Conservation (phyloP, 345 rosid genomes). For the Brassica rapa region DNA sequence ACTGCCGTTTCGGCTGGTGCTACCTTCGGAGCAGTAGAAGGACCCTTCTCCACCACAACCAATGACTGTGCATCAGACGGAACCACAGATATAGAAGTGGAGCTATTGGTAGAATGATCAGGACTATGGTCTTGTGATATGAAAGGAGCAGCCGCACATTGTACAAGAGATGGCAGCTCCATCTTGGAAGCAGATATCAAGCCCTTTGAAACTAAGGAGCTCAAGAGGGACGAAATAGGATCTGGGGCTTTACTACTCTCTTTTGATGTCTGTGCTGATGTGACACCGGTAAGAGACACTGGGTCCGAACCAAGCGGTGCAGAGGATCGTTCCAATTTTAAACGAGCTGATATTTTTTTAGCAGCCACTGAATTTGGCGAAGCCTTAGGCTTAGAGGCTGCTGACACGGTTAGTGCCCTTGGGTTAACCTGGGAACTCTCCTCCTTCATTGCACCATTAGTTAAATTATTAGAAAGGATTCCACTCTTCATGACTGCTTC, state of each 20-base stretch:
- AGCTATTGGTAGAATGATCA: conserved; percentile 41
- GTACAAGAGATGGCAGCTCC: conserved; percentile 43
- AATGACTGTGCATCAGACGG: conserved; percentile 40
- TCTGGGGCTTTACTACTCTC: conserved; percentile 50
- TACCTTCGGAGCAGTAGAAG: conserved; percentile 43
- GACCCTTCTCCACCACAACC: conserved; percentile 43
- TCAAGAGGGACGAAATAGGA: conserved; percentile 79
- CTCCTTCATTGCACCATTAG: conserved; percentile 40
- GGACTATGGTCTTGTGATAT: conserved; percentile 45
- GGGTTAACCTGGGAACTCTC: conserved; percentile 42
- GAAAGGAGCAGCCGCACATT: conserved; percentile 40
- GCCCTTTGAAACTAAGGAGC: conserved; percentile 92
- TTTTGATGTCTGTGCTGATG: conserved; percentile 45
- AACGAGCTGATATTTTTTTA: conserved; percentile 39
- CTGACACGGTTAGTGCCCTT: conserved; percentile 33
- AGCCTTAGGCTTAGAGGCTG: conserved; percentile 45
- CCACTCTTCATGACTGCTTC: conserved; percentile 81
- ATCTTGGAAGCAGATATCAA: conserved; percentile 77
- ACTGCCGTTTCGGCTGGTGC: conserved; percentile 33
- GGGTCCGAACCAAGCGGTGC: conserved; percentile 47
- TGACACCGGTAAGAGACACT: conserved; percentile 40
- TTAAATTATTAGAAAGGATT: conserved; percentile 50
- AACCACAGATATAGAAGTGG: conserved; percentile 44
- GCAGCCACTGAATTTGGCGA: conserved; percentile 37
- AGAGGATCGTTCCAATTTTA: conserved; percentile 50